Evolutionary conservation across 2,329 filamentous ascomycete species (phyloP).

Genomic region (Aciculosporium take): DNA sequence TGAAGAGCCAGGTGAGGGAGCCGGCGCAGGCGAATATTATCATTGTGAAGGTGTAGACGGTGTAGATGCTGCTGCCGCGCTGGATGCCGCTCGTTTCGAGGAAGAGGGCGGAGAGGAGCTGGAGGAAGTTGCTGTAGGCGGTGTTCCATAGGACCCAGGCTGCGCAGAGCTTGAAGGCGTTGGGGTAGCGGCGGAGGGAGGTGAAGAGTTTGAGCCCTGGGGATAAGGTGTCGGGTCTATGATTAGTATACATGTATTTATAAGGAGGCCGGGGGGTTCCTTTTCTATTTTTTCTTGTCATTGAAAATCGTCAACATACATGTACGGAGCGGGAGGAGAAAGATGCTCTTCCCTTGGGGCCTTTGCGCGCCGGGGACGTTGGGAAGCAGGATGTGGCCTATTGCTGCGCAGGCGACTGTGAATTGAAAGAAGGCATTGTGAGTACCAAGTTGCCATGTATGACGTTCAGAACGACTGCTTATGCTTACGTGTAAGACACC

Average conservation of each 20-base stretch:
- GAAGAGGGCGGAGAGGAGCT: conserved; percentile 9
- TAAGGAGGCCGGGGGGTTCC: too few species aligned
- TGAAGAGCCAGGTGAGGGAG: conserved; percentile 9
- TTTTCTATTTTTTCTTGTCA: neutral
- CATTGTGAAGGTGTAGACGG: conserved; percentile 10
- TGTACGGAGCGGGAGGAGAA: conserved; percentile 9
- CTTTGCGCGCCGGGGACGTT: conserved; percentile 7
- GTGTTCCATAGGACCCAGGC: conserved; percentile 12
- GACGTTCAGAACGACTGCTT: neutral
- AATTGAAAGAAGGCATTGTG: neutral
- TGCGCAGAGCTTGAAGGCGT: conserved; percentile 11
- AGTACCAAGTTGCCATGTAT: neutral
- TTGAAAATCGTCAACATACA: conserved; percentile 4
- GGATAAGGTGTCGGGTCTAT: neutral
- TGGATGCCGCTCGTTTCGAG: conserved; percentile 9
- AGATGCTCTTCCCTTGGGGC: conserved; percentile 6
- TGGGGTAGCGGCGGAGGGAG: conserved; percentile 10
- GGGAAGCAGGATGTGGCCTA: conserved; percentile 9
- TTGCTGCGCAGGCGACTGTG: conserved; percentile 6
- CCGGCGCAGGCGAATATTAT: conserved; percentile 9
- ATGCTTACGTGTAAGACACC: conserved; percentile 9
- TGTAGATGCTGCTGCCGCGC: conserved; percentile 9
- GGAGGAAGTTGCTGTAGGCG: conserved; percentile 9
- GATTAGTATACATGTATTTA: too few species aligned
- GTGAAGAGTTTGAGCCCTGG: conserved; percentile 9